phyloP scores from a whole-genome alignment of 495 filamentous ascomycete genomes.

The Pseudomonodictys pantanalensis region DNA sequence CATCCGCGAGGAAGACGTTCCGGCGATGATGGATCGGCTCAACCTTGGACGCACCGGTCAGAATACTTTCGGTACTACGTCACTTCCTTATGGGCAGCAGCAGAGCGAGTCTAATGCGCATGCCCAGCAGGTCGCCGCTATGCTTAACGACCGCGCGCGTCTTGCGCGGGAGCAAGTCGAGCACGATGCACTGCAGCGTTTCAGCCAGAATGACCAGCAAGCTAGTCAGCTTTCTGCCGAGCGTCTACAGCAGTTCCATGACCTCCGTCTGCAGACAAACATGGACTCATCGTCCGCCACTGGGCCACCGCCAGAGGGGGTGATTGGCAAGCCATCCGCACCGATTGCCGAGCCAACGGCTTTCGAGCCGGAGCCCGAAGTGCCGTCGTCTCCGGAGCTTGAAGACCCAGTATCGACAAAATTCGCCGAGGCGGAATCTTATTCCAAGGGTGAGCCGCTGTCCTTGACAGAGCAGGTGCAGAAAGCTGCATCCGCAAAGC shows the following conservation, averaged over 20 bases:
- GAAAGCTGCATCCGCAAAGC: conserved; percentile 68
- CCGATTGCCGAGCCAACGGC: conserved; percentile 2
- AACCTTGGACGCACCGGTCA: conserved; percentile 55
- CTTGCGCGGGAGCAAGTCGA: conserved; percentile 64
- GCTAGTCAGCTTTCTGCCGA: conserved; percentile 52
- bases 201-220: conserved; percentile 46
- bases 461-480: conserved; percentile 87
- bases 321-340: conserved; percentile 31
- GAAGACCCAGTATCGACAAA: conserved; percentile 6
- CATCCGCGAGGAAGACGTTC: conserved; percentile 59
- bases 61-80: conserved; percentile 51
- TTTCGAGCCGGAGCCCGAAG: conserved; percentile 11
- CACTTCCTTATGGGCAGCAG: conserved; percentile 52
- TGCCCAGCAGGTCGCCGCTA: conserved; percentile 56
- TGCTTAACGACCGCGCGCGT: conserved; percentile 60
- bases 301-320: conserved; percentile 22
- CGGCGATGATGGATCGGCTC: conserved; percentile 58
- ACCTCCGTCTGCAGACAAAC: conserved; percentile 54
- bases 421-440: background rate
- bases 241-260: conserved; percentile 63
- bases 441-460: conserved; percentile 41
- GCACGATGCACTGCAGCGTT: conserved; percentile 49
- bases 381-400: conserved; percentile 27
- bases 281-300: conserved; percentile 35
- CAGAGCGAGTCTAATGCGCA: conserved; percentile 52